phyloP scores from a whole-genome alignment of 2,329 filamentous ascomycete genomes.

The Colletotrichum salicis region DNA sequence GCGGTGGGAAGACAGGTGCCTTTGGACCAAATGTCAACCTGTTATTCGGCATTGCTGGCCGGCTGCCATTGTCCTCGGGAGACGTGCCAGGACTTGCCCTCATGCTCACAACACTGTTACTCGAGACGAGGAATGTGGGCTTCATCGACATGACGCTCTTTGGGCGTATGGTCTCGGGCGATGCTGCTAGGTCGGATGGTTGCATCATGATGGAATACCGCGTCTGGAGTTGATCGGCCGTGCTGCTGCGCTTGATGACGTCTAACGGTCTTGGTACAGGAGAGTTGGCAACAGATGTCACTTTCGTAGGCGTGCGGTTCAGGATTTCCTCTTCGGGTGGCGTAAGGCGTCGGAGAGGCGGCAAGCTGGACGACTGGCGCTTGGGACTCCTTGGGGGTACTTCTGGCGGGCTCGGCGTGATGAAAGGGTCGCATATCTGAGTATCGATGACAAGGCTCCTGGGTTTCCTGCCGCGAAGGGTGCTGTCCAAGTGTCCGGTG shows the following conservation, averaged over 20 bases:
- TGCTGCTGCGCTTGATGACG: neutral
- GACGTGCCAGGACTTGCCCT: slow-evolving; percentile 30
- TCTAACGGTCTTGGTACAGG: slow-evolving; percentile 20
- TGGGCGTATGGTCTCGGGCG: slow-evolving; percentile 22
- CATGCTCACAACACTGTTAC: slow-evolving; percentile 33
- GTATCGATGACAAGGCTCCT: slow-evolving; percentile 27
- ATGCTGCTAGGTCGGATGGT: neutral
- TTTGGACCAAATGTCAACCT: slow-evolving; percentile 24
- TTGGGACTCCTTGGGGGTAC: slow-evolving; percentile 24
- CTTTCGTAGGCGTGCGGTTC: neutral
- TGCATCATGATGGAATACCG: slow-evolving; percentile 22
- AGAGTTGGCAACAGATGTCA: slow-evolving; percentile 20
- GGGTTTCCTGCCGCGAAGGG: slow-evolving; percentile 3
- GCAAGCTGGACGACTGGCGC: slow-evolving; percentile 8
- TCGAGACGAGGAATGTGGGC: slow-evolving; percentile 30
- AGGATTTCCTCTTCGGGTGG: neutral
- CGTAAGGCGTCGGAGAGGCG: neutral
- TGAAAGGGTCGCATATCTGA: slow-evolving; percentile 34
- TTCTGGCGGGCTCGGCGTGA: neutral
- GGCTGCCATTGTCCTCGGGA: slow-evolving; percentile 27
- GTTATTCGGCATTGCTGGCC: slow-evolving; percentile 13
- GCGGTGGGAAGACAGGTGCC: slow-evolving; percentile 27
- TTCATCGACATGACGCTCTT: slow-evolving; percentile 36
- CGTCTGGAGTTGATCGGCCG: neutral
- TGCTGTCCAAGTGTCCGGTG: neutral